Conservation (phyloP, 768 basidiomycete genomes). For the Kockovaella imperatae region DNA sequence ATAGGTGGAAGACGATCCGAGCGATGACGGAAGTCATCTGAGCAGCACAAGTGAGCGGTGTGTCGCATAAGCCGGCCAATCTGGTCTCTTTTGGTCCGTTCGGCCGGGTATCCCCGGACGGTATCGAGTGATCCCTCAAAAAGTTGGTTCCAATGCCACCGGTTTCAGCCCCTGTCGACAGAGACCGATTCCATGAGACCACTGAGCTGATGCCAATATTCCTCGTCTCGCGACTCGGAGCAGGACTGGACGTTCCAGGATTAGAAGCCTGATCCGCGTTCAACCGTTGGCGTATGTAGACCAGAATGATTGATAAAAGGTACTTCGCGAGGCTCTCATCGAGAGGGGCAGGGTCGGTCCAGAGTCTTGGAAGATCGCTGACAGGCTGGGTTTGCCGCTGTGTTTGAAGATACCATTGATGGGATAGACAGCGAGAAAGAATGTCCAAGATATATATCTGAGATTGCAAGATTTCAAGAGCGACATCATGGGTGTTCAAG, state of each 20-base stretch:
- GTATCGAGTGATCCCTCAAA: constrained; percentile 19
- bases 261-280: constrained; percentile 36
- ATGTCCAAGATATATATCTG: constrained; percentile 80
- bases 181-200: constrained; percentile 1
- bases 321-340: constrained; percentile 77
- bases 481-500: constrained; percentile 45
- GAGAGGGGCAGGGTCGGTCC: constrained; percentile 62
- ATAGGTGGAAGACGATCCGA: constrained; percentile 74
- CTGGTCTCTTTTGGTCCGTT: not conserved
- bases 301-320: constrained; percentile 69
- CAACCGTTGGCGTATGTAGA: constrained; percentile 72
- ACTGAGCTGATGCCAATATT: constrained; percentile 9
- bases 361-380: constrained; percentile 46
- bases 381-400: constrained; percentile 43
- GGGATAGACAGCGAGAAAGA: constrained; percentile 65
- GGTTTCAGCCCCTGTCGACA: constrained; percentile 1
- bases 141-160: constrained; percentile 10
- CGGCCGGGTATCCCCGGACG: constrained; percentile 1
- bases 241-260: constrained; percentile 13
- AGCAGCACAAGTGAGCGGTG: constrained; percentile 5
- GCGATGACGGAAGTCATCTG: constrained; percentile 42
- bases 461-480: constrained; percentile 72
- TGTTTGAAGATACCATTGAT: constrained; percentile 59
- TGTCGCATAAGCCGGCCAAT: constrained; percentile 10
- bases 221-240: constrained; percentile 12